phyloP scores from a whole-genome alignment of 1,284 basidiomycete genomes.

The Earliella scabrosa region DNA sequence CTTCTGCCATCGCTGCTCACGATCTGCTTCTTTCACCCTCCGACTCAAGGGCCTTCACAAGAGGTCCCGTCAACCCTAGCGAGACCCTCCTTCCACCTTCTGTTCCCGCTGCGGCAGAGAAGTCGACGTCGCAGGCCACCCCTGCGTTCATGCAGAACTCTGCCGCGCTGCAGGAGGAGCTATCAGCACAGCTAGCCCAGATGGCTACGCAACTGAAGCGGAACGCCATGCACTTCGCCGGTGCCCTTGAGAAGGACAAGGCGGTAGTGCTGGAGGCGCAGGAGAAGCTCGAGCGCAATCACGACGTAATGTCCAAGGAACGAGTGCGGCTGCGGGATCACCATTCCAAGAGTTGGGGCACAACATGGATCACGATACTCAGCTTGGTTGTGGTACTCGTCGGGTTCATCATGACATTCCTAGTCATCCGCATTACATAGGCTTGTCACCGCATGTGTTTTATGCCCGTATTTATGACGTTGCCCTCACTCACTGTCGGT shows the following conservation, averaged over 20 bases:
- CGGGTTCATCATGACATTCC: conserved; percentile 73
- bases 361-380: conserved; percentile 71
- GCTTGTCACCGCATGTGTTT: background rate
- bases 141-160: conserved; percentile 60
- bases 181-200: conserved; percentile 71
- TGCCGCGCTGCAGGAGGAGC: conserved; percentile 67
- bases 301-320: conserved; percentile 70
- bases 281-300: conserved; percentile 72
- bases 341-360: conserved; percentile 65
- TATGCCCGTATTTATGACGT: background rate
- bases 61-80: conserved; percentile 21
- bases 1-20: conserved; percentile 25
- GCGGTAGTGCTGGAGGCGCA: conserved; percentile 61
- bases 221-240: conserved; percentile 74
- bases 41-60: conserved; percentile 18
- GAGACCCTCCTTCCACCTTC: conserved; percentile 31
- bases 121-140: conserved; percentile 40
- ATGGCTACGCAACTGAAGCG: conserved; percentile 81
- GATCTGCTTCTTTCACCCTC: conserved; percentile 41
- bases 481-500: background rate
- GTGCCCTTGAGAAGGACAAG: conserved; percentile 67
- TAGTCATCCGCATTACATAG: conserved; percentile 67
- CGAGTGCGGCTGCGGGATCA: conserved; percentile 67
- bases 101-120: conserved; percentile 27
- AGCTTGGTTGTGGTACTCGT: conserved; percentile 63